These are phyloP conservation scores for Knufia fluminis DNA, from an alignment of 2,329 filamentous ascomycete genomes.

Conservation along the genomic window DNA sequence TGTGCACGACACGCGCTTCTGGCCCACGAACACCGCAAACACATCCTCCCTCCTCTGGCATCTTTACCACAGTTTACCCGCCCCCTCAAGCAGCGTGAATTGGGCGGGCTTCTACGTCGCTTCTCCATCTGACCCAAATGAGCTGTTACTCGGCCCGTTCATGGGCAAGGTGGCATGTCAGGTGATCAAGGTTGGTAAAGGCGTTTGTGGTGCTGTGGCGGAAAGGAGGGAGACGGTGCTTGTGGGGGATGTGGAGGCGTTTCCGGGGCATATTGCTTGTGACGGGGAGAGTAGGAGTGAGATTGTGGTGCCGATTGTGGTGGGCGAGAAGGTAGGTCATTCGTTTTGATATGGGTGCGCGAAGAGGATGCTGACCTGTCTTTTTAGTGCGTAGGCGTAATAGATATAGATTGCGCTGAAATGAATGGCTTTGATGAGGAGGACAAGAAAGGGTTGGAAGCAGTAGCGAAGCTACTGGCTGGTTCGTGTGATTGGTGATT, in stretches of 20 bases:
- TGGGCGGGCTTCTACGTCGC: constrained; percentile 42
- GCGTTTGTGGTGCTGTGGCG: constrained; percentile 40
- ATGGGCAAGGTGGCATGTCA: constrained; percentile 42
- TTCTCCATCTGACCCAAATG: constrained; percentile 9
- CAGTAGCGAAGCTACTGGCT: constrained; percentile 32
- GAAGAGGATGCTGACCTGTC: background rate
- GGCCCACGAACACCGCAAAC: constrained; percentile 41
- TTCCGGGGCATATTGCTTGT: constrained; percentile 43
- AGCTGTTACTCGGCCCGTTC: constrained; percentile 39
- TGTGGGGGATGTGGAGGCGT: constrained; percentile 36
- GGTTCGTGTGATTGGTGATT: constrained; percentile 34
- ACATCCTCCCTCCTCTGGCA: constrained; percentile 42
- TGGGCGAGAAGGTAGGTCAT: constrained; percentile 30
- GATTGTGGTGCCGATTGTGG: constrained; percentile 40
- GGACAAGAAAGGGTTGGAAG: constrained; percentile 35
- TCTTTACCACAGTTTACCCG: constrained; percentile 35
- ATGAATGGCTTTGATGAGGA: constrained; percentile 36
- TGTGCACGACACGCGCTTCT: constrained; percentile 36
- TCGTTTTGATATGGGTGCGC: background rate
- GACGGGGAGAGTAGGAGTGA: constrained; percentile 41
- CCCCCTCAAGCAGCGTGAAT: constrained; percentile 37
- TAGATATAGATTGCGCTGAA: constrained; percentile 40
- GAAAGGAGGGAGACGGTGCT: constrained; percentile 31
- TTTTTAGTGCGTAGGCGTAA: constrained; percentile 37
- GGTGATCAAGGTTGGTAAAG: constrained; percentile 36